Conservation (phyloP, 306 rosid species). For the Hippophae rhamnoides region DNA sequence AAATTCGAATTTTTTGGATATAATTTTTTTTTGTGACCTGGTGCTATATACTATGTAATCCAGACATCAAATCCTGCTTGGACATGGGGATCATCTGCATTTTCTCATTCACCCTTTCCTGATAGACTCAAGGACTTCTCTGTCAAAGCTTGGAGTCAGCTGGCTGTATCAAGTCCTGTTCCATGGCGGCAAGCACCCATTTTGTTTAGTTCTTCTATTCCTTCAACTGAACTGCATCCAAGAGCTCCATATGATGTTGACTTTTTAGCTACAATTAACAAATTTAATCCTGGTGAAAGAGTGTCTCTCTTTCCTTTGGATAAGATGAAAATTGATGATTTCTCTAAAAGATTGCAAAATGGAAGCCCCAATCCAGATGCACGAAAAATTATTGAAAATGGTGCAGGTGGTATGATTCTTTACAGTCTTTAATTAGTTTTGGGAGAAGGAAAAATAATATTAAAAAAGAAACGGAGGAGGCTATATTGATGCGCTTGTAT, state of each 20-base stretch:
- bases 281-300: conserved; percentile 60
- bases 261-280: conserved; percentile 48
- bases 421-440: background rate
- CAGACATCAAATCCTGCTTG: conserved; percentile 75
- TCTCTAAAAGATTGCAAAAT: conserved; percentile 63
- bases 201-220: conserved; percentile 51
- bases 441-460: background rate
- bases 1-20: conserved; percentile 13
- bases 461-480: background rate
- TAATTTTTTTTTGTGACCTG: conserved; percentile 23
- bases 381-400: conserved; percentile 54
- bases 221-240: conserved; percentile 56
- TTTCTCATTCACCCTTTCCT: conserved; percentile 49
- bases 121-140: conserved; percentile 75
- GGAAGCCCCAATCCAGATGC: conserved; percentile 55
- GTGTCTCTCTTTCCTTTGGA: conserved; percentile 44
- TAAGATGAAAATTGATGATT: conserved; percentile 62
- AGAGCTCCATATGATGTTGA: conserved; percentile 59
- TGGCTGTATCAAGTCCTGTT: conserved; percentile 99
- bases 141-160: conserved; percentile 74
- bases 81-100: conserved; percentile 40
- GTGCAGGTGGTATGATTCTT: conserved; percentile 36
- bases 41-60: conserved; percentile 28
- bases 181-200: conserved; percentile 98
- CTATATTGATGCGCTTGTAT: background rate